phyloP scores from a whole-genome alignment of 768 basidiomycete species.

The Multifurca ochricompacta region DNA sequence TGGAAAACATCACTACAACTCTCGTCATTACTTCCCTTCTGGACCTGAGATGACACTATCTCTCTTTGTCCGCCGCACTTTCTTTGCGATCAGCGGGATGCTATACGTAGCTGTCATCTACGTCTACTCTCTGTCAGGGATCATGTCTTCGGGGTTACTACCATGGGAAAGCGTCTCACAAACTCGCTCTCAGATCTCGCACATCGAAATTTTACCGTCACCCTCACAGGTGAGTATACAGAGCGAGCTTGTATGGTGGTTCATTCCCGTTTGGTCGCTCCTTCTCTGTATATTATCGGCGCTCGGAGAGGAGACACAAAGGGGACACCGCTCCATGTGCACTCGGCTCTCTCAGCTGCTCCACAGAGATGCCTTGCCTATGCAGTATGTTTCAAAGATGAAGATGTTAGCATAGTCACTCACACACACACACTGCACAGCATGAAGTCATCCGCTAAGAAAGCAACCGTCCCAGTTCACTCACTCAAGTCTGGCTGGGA shows the following conservation, averaged over 20 bases:
- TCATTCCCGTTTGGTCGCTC: constrained; percentile 19
- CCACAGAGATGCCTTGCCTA: constrained; percentile 3
- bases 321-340: constrained; percentile 5
- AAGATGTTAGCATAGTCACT: not conserved
- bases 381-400: constrained; percentile 17
- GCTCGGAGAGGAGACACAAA: constrained; percentile 15
- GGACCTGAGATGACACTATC: constrained; percentile 12
- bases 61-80: constrained; percentile 13
- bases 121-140: constrained; percentile 3
- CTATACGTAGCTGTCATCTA: constrained; percentile 14
- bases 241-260: constrained; percentile 20
- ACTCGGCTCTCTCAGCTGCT: constrained; percentile 3
- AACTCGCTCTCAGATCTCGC: constrained; percentile 9
- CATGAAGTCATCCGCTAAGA: not conserved
- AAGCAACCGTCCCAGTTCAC: constrained; percentile 10
- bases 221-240: not conserved
- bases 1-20: constrained; percentile 12
- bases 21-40: constrained; percentile 3
- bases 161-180: constrained; percentile 15
- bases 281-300: constrained; percentile 11
- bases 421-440: not conserved
- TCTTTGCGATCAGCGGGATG: constrained; percentile 12
- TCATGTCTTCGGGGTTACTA: constrained; percentile 11
- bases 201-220: constrained; percentile 4
- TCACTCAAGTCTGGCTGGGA: constrained; percentile 20